Conservation (phyloP, 2,329 filamentous ascomycete genomes). For the Dactylellina leptospora region DNA sequence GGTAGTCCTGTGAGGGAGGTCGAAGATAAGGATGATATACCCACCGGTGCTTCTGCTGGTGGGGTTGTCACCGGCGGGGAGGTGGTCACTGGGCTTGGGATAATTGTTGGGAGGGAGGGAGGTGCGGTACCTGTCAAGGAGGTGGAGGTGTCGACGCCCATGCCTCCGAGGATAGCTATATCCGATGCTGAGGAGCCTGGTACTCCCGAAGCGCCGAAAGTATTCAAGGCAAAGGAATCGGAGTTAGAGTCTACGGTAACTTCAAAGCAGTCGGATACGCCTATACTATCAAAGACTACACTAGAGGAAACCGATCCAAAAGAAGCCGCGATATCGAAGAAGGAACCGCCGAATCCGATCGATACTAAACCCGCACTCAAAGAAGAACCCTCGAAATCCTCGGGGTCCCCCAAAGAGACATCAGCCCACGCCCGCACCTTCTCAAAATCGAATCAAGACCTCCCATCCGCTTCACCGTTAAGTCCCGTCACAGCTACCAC, state of each 20-base stretch:
- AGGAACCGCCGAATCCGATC: not conserved
- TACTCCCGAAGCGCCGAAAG: not conserved
- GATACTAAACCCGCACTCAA: not conserved
- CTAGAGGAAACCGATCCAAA: not conserved
- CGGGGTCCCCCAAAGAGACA: slow-evolving; percentile 5
- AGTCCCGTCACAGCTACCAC: not conserved
- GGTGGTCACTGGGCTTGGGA: too few relatives aligned
- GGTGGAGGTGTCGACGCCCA: too few relatives aligned
- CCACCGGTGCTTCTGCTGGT: not conserved
- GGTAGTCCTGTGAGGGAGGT: slow-evolving; percentile 44
- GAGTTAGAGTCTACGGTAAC: not conserved
- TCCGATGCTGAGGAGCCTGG: slow-evolving; percentile 3
- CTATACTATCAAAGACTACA: not conserved
- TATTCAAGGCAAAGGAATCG: not conserved
- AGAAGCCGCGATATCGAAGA: not conserved
- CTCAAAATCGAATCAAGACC: slow-evolving; percentile 14
- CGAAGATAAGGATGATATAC: slow-evolving; percentile 9
- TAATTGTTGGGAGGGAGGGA: too few relatives aligned
- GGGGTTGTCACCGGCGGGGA: slow-evolving; percentile 8
- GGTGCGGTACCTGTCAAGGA: not conserved
- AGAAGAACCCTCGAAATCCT: slow-evolving; percentile 9
- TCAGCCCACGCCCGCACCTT: slow-evolving; percentile 11
- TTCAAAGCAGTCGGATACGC: not conserved
- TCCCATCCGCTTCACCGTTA: slow-evolving; percentile 26
- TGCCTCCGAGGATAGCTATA: not conserved